Evolutionary conservation across 1,139 yeast genomes (phyloP).

Genomic region (Geotrichum klebahnii): DNA sequence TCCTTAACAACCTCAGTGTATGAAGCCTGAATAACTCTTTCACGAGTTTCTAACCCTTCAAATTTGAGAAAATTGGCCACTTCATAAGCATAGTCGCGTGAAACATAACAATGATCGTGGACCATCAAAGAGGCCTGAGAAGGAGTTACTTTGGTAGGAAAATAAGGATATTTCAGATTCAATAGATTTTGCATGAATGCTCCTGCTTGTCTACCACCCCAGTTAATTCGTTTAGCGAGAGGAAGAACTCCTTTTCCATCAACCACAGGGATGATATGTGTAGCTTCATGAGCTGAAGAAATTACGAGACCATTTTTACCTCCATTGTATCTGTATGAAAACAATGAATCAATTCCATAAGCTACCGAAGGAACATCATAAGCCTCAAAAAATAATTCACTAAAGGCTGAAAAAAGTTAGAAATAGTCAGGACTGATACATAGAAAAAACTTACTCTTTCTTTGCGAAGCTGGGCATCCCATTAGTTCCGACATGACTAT

Average conservation of each 20-base stretch:
- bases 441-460: conserved; percentile 44
- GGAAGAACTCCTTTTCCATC: conserved; percentile 60
- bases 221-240: conserved; percentile 76
- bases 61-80: conserved; percentile 54
- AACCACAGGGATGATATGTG: conserved; percentile 77
- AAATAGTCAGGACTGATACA: not conserved
- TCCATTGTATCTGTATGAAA: conserved; percentile 54
- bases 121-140: conserved; percentile 65
- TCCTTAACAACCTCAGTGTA: conserved; percentile 58
- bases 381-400: conserved; percentile 78
- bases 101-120: conserved; percentile 74
- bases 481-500: conserved; percentile 75
- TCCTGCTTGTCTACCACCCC: conserved; percentile 82
- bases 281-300: conserved; percentile 77
- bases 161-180: conserved; percentile 82
- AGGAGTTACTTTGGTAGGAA: conserved; percentile 66
- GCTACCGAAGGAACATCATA: conserved; percentile 70
- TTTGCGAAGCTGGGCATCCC: conserved; percentile 65
- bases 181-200: conserved; percentile 61
- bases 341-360: conserved; percentile 77
- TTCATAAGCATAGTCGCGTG: conserved; percentile 64
- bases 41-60: conserved; percentile 60
- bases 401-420: conserved; percentile 40
- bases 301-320: conserved; percentile 64
- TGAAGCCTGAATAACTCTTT: conserved; percentile 80